Evolutionary conservation across 78 protist genomes (phyloP), one percentile per base, ranked within the genome.

Genomic region (Anaeramoeba ignava): DNA sequence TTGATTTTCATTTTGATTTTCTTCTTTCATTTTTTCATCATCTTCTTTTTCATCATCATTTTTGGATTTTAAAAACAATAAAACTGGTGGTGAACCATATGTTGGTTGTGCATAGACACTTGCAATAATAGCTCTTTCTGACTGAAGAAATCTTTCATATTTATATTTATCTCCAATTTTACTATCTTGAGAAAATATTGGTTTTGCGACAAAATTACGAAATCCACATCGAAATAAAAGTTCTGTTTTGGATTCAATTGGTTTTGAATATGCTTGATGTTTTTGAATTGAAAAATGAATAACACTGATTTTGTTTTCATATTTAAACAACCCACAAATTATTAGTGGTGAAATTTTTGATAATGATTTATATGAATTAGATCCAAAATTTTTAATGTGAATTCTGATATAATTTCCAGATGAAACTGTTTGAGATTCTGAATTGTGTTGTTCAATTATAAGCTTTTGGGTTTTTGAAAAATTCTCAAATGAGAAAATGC

Each of bases 261-360:
- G 82, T 27, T 80, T 17, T 8, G 41, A 27, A 80, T 40, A 39
- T 8, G 82, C 8, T 27, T 27, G 17, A 17, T 80, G 82, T 80
- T 17, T 39, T 17, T 8, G 17, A 73, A 95, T 38, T 33, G 39
- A 0, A 38, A 92, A 90, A 88, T 97, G 91, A 34, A 92, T 34
- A 37, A 96, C 93, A 0, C 97, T 81, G 85, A 89, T 78, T 84
- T 94, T 93, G 86, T 90, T 92, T 87, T 97, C 99, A 73, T 96
- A 89, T 38, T 84, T 12, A 41, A 91, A 83, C n/a, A 95, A 88
- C 33, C 89, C 91, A 38, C 42, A 79, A 17, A 87, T 81, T 33
- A 91, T 41, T 1, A 91, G 39, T 37, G 88, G 89, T 38, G 73
- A 2, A 36, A 2, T 40, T 23, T 2, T 8, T 54, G 8, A 27